Conservation (phyloP, 495 filamentous ascomycete genomes). For the Umbilicaria muhlenbergii region DNA sequence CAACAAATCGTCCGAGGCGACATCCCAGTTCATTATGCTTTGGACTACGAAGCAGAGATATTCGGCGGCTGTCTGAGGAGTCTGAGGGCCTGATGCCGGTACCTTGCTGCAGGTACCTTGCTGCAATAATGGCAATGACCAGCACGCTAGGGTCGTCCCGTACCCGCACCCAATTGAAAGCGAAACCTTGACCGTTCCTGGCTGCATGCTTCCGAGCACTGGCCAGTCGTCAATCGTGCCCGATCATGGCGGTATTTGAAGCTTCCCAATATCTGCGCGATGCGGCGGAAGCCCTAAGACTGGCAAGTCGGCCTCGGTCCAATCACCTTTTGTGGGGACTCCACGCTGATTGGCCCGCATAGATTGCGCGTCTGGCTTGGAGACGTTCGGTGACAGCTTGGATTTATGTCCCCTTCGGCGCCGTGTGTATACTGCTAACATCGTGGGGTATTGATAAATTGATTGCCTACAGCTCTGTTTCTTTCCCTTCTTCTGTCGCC, state of each 20-base stretch:
- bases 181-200: too few species aligned
- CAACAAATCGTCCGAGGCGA: conserved; percentile 10
- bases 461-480: conserved; percentile 28
- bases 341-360: not conserved
- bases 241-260: conserved; percentile 3
- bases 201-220: too few species aligned
- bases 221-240: not conserved
- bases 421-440: conserved; percentile 28
- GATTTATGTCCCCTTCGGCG: conserved; percentile 32
- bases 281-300: conserved; percentile 2
- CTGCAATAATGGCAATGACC: too few species aligned
- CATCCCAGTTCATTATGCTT: conserved; percentile 6
- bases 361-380: conserved; percentile 15
- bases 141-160: too few species aligned
- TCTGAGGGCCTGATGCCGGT: too few species aligned
- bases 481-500: conserved; percentile 38
- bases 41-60: not conserved
- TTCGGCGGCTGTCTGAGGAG: too few species aligned
- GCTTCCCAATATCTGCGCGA: conserved; percentile 7
- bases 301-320: not conserved
- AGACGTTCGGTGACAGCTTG: conserved; percentile 26
- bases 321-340: not conserved
- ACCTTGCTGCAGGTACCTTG: too few species aligned
- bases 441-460: conserved; percentile 35
- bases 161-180: too few species aligned